These are phyloP conservation scores for Leccinum rimulosum DNA, from an alignment of 768 basidiomycete genomes.

Conservation along the genomic window DNA sequence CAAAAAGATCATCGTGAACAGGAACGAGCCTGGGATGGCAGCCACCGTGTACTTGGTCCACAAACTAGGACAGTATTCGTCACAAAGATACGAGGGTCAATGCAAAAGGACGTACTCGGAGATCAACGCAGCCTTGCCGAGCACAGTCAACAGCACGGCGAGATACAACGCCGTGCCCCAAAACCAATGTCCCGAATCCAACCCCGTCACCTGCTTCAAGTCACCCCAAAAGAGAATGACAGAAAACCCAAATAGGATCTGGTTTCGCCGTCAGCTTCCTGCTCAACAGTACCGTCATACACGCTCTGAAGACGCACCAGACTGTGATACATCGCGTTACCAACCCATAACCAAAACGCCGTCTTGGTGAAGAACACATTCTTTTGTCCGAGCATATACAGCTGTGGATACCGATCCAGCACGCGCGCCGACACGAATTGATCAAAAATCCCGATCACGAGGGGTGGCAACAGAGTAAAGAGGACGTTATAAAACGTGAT, in stretches of 20 bases:
- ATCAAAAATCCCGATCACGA: conserved; percentile 97
- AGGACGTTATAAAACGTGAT: conserved; percentile 95
- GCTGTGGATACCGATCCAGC: conserved; percentile 93
- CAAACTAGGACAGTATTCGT: conserved; percentile 49
- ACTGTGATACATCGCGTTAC: conserved; percentile 88
- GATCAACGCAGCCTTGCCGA: conserved; percentile 95
- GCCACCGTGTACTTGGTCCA: conserved; percentile 99
- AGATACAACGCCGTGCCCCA: conserved; percentile 98
- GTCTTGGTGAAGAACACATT: conserved; percentile 92
- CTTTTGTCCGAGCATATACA: conserved; percentile 91
- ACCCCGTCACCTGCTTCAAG: conserved; percentile 74
- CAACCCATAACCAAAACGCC: conserved; percentile 90
- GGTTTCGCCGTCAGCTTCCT: background rate
- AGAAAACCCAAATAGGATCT: conserved; percentile 89
- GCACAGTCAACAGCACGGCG: conserved; percentile 87
- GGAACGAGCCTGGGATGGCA: conserved; percentile 95
- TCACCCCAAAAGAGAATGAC: conserved; percentile 93
- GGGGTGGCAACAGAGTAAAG: conserved; percentile 92
- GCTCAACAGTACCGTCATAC: background rate
- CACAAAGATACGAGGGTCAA: background rate
- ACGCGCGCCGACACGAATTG: conserved; percentile 98
- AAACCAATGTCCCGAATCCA: conserved; percentile 94
- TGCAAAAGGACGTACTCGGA: conserved; percentile 74
- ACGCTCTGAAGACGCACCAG: conserved; percentile 48
- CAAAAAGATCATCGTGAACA: conserved; percentile 94